phyloP scores from a whole-genome alignment of 768 basidiomycete species.

The Termitomyces sp. region DNA sequence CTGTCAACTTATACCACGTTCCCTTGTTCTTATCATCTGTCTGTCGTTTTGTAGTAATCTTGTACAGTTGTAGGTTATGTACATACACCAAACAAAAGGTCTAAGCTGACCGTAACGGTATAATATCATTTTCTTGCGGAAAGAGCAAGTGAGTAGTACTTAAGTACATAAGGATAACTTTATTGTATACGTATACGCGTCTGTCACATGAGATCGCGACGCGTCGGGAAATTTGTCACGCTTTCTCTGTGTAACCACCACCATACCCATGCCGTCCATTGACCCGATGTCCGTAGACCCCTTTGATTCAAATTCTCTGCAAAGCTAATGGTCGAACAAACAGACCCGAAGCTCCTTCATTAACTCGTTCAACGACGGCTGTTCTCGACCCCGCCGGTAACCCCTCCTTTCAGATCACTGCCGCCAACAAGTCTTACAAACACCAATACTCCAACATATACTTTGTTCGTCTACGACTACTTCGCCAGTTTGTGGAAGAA shows the following conservation, averaged over 20 bases:
- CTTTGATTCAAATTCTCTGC: neutral
- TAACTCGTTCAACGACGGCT: slow-evolving; percentile 33
- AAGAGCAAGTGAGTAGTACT: too few species aligned
- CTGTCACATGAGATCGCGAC: slow-evolving; percentile 13
- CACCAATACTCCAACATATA: slow-evolving; percentile 60
- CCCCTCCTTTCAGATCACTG: slow-evolving; percentile 44
- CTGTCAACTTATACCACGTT: slow-evolving; percentile 7
- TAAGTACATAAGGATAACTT: too few species aligned
- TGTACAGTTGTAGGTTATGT: neutral
- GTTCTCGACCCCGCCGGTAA: slow-evolving; percentile 33
- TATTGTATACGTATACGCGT: too few species aligned
- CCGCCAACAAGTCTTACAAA: slow-evolving; percentile 44
- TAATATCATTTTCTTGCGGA: neutral
- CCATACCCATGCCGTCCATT: slow-evolving; percentile 10
- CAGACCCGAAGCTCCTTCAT: slow-evolving; percentile 21
- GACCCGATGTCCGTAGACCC: slow-evolving; percentile 9
- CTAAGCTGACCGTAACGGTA: neutral
- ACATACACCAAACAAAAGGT: neutral
- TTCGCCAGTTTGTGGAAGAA: slow-evolving; percentile 39
- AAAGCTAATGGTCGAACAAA: neutral
- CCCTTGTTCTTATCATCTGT: neutral
- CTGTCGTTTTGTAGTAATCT: neutral
- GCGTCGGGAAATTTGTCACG: slow-evolving; percentile 10
- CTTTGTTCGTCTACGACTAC: slow-evolving; percentile 40
- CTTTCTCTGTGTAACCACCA: neutral